Evolutionary conservation across 2,329 filamentous ascomycete species (phyloP), one percentile per base, ranked within the genome.

Genomic region (Alternaria gansuensis): DNA sequence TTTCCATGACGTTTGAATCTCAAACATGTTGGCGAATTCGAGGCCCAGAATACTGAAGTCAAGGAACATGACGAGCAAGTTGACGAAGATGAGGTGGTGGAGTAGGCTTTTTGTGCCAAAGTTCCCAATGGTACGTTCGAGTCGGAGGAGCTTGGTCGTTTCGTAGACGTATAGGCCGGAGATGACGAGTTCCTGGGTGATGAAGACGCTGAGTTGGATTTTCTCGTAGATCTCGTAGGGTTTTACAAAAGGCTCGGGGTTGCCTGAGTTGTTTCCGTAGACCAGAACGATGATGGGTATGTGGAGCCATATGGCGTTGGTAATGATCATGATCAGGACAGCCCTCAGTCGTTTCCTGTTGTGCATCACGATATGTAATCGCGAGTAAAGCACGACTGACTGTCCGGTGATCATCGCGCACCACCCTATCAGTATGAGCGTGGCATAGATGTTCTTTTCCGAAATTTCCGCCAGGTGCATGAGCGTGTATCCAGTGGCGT

Each of bases 341-440:
- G 78, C 73, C 5, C 77, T 79, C 1, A 88, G 75, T 23, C 51
- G 49, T 4, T 81, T 73, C 10, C 78, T 74, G 46, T 85, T 82
- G 11, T 80, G 80, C 26, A 86, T 73, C 8, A 89, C 80, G 1
- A 89, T 78, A 65, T 88, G 85, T 1, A 88, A 77, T 9, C 86
- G 80, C 2, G 85, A 88, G 74, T 85, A 88, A 0, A 88, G 76
- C 2, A 88, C 86, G 13, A 88, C 64, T 0, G 82, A 82, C 68
- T 87, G 85, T 0, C 86, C 86, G 0, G 85, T 87, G 0, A 88
- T 83, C 84, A 88, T 87, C 2, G 75, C 66, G 67, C 82, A 83
- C 83, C 86, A 84, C n/a, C 84, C 85, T 60, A 88, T 63, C n/a
- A 78, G 79, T 24, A 84, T 72, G 4, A 83, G 63, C 5, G 80